Evolutionary conservation across 2,329 filamentous ascomycete species (phyloP).

Genomic region (Fusarium sp.): DNA sequence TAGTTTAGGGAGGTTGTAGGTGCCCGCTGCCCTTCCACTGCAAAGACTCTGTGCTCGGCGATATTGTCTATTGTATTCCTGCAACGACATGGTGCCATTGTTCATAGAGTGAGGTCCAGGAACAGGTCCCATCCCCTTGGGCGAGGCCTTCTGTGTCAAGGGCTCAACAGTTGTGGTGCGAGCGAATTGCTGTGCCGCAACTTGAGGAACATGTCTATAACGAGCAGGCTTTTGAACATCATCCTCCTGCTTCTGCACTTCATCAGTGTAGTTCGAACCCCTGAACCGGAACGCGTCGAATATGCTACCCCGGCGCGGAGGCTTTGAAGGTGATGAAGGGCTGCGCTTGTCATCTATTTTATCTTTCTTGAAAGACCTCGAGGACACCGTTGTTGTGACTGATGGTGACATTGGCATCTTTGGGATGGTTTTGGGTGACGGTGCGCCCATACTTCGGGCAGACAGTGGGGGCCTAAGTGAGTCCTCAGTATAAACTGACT

Average conservation of each 20-base stretch:
- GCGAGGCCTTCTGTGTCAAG: conserved; percentile 51
- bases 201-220: conserved; percentile 66
- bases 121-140: conserved; percentile 58
- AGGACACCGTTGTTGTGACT: conserved; percentile 7
- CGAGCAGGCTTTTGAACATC: conserved; percentile 26
- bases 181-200: conserved; percentile 68
- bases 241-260: conserved; percentile 40
- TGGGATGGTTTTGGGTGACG: conserved; percentile 25
- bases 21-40: conserved; percentile 50
- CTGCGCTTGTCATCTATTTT: conserved; percentile 19
- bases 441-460: conserved; percentile 20
- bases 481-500: conserved; percentile 51
- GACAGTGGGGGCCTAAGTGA: conserved; percentile 20
- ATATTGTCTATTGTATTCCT: conserved; percentile 55
- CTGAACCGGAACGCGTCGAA: conserved; percentile 45
- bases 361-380: conserved; percentile 28
- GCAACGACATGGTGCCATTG: conserved; percentile 51
- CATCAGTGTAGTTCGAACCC: conserved; percentile 45
- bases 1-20: conserved; percentile 55
- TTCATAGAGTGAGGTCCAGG: conserved; percentile 35
- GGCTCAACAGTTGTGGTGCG: conserved; percentile 64
- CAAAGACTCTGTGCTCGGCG: conserved; percentile 55
- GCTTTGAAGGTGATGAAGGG: conserved; percentile 10
- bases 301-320: conserved; percentile 41
- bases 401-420: conserved; percentile 5